A percentile compares a stretch with the other conserved stretches of the same genome.
Conservation (phyloP, 169 alveolate species). For the Plasmodium yoelii region DNA sequence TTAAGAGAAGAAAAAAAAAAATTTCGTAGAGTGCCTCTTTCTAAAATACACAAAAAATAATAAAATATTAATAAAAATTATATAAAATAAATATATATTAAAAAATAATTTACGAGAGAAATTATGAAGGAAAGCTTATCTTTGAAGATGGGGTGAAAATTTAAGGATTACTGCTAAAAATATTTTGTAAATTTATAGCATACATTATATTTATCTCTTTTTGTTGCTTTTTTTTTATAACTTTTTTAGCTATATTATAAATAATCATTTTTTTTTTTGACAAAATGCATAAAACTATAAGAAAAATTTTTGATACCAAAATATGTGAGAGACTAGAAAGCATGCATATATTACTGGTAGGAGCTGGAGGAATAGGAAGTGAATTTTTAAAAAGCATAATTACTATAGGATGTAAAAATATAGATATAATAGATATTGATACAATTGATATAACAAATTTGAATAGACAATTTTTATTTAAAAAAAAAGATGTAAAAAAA, state of each 20-base stretch:
- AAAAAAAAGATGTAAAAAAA: slow-evolving; percentile 81
- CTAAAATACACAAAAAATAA: no score
- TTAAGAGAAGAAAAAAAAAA: no score
- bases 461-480: slow-evolving; percentile 97
- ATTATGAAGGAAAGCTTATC: not conserved
- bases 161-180: no score
- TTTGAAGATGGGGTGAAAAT: no score
- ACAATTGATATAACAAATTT: slow-evolving; percentile 96
- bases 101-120: not conserved
- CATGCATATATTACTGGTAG: slow-evolving; percentile 90
- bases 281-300: slow-evolving; percentile 26
- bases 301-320: slow-evolving; percentile 73
- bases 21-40: no score
- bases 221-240: no score
- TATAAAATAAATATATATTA: not conserved
- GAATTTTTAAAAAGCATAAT: slow-evolving; percentile 96
- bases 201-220: no score
- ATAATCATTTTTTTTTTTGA: not conserved
- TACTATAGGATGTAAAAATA: slow-evolving; percentile 92
- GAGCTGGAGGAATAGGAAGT: slow-evolving; percentile 99
- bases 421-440: slow-evolving; percentile 97
- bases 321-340: slow-evolving; percentile 78
- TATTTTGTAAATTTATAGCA: no score
- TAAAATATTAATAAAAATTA: not conserved
- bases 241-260: no score